phyloP scores from a whole-genome alignment of 1,139 yeast genomes.

The Scheffersomyces titani region DNA sequence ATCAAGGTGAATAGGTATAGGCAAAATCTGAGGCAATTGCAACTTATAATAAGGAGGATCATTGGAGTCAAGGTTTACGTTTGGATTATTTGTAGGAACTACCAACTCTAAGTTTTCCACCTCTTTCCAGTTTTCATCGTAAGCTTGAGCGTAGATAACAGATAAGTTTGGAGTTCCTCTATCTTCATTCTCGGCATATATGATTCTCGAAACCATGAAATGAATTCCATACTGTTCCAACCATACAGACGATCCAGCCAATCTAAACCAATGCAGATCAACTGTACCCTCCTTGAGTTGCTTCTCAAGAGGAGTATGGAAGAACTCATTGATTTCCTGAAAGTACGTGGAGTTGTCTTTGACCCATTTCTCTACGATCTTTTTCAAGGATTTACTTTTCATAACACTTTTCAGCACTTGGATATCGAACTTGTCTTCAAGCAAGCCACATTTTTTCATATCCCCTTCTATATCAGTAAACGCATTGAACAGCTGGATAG shows the following conservation, averaged over 20 bases:
- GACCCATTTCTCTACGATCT: background rate
- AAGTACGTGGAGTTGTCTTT: constrained; percentile 11
- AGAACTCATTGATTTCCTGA: constrained; percentile 19
- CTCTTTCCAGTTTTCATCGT: constrained; percentile 46
- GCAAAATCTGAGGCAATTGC: constrained; percentile 27
- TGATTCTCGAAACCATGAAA: constrained; percentile 12
- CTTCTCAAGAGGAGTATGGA: constrained; percentile 16
- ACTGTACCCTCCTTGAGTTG: constrained; percentile 19
- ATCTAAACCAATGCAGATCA: constrained; percentile 15
- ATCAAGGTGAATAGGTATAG: constrained; percentile 30
- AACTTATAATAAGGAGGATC: constrained; percentile 1
- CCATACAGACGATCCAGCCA: constrained; percentile 14
- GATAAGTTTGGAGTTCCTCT: constrained; percentile 1
- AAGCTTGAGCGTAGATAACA: constrained; percentile 40
- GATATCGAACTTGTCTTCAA: constrained; percentile 1
- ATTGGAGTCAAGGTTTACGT: background rate
- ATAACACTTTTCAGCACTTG: constrained; percentile 12
- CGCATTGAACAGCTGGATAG: constrained; percentile 8
- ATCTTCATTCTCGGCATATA: constrained; percentile 5
- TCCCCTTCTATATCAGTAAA: constrained; percentile 8
- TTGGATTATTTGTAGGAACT: constrained; percentile 21
- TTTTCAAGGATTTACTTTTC: constrained; percentile 1
- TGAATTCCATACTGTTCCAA: constrained; percentile 13
- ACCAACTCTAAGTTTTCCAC: constrained; percentile 28
- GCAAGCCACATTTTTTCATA: constrained; percentile 6